phyloP scores from a whole-genome alignment of 306 rosid genomes.

The Ceratonia siliqua region DNA sequence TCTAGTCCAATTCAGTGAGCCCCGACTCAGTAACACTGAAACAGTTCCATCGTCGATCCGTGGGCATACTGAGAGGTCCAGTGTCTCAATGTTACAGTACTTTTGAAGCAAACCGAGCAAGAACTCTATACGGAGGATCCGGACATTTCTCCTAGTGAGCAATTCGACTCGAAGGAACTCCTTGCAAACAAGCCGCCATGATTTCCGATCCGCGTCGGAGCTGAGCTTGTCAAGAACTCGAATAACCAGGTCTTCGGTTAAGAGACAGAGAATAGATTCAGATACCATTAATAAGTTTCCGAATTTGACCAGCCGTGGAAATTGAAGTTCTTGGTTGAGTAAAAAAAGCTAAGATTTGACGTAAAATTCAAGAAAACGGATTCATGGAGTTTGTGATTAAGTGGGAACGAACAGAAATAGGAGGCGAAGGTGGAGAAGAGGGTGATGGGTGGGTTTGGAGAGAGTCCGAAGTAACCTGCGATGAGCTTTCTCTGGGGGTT shows the following conservation, averaged over 20 bases:
- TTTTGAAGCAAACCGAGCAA: conserved; percentile 36
- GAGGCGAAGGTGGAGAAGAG: conserved; percentile 52
- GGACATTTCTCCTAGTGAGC: conserved; percentile 34
- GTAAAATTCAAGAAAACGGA: neutral
- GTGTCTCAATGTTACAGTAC: conserved; percentile 39
- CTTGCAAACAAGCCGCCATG: conserved; percentile 61
- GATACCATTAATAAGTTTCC: conserved; percentile 26
- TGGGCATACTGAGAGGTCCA: conserved; percentile 61
- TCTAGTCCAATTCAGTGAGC: conserved; percentile 46
- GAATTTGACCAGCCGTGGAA: neutral
- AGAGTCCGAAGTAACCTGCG: conserved; percentile 27
- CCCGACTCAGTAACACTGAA: conserved; percentile 39
- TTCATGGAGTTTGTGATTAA: conserved; percentile 23
- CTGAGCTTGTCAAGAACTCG: conserved; percentile 36
- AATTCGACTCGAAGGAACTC: conserved; percentile 54
- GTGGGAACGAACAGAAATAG: conserved; percentile 56
- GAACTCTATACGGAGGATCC: conserved; percentile 60
- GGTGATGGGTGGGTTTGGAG: conserved; percentile 45
- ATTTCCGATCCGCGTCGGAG: conserved; percentile 42
- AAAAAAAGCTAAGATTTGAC: neutral
- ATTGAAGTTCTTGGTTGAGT: neutral
- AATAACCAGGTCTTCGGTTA: conserved; percentile 54
- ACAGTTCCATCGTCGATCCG: conserved; percentile 49
- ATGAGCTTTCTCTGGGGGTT: neutral
- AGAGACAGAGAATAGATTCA: conserved; percentile 33